Percentiles rank a stretch among this genome's conserved stretches.
These are phyloP conservation scores for Tuber magnatum DNA, from an alignment of 495 filamentous ascomycete species.

Conservation along the genomic window DNA sequence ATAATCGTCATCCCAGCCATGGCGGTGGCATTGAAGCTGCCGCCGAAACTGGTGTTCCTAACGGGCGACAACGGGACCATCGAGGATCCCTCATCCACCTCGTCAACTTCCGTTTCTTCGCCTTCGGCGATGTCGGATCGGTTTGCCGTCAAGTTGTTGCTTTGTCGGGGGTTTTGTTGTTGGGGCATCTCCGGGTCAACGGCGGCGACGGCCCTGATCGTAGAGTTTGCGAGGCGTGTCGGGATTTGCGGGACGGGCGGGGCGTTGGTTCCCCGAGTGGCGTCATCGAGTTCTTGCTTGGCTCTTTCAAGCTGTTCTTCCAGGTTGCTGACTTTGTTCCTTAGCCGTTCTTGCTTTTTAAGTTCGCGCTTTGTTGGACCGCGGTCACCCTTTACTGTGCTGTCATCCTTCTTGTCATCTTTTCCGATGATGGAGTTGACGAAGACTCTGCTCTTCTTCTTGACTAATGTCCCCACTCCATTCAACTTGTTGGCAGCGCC, in stretches of 20 bases:
- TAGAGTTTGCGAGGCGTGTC: conserved; percentile 1
- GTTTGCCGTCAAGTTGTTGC: background rate
- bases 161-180: background rate
- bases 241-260: conserved; percentile 20
- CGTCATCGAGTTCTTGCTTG: conserved; percentile 26
- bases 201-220: conserved; percentile 13
- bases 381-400: conserved; percentile 3
- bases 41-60: conserved; percentile 26
- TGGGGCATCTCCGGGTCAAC: conserved; percentile 16
- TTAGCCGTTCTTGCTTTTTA: conserved; percentile 33
- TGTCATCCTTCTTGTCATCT: conserved; percentile 16
- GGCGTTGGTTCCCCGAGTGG: conserved; percentile 14
- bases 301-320: conserved; percentile 36
- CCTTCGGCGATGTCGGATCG: conserved; percentile 10
- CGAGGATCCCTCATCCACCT: conserved; percentile 10
- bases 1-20: conserved; percentile 33
- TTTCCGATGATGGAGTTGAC: conserved; percentile 18
- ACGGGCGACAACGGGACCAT: conserved; percentile 23
- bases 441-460: conserved; percentile 34
- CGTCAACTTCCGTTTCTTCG: conserved; percentile 30
- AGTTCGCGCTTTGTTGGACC: conserved; percentile 28
- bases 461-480: conserved; percentile 26
- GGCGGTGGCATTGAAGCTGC: conserved; percentile 32
- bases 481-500: conserved; percentile 21
- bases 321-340: conserved; percentile 37